These are phyloP conservation scores for Clavulina sp. DNA, from an alignment of 768 basidiomycete genomes.

Conservation along the genomic window DNA sequence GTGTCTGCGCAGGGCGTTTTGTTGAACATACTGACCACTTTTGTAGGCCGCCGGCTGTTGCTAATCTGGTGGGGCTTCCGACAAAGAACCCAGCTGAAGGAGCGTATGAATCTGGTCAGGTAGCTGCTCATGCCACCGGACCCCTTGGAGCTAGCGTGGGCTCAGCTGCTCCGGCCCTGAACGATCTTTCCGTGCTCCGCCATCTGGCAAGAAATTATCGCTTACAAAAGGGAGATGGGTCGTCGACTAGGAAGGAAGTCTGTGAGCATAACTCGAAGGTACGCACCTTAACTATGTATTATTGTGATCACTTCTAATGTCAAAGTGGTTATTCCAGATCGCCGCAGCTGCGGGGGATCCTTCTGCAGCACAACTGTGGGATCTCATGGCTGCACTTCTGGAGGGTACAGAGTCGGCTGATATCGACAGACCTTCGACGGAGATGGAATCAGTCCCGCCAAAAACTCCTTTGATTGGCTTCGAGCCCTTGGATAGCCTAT, in stretches of 20 bases:
- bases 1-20: conserved; percentile 13
- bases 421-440: no score
- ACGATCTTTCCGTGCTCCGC: conserved; percentile 34
- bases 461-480: no score
- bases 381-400: conserved; percentile 25
- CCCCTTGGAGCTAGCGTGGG: conserved; percentile 15
- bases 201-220: conserved; percentile 48
- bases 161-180: conserved; percentile 14
- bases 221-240: conserved; percentile 35
- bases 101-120: background rate
- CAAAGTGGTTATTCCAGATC: conserved; percentile 21
- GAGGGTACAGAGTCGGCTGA: background rate
- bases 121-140: background rate
- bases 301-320: background rate
- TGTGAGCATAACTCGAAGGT: conserved; percentile 49
- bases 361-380: conserved; percentile 48
- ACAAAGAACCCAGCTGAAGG: background rate
- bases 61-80: background rate
- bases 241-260: conserved; percentile 14
- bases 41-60: background rate
- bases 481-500: no score
- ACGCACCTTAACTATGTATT: conserved; percentile 7
- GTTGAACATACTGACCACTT: background rate
- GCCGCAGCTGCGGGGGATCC: conserved; percentile 42
- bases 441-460: no score